These are phyloP conservation scores for Candida lessepsii DNA, from an alignment of 805 yeast genomes.

Conservation along the genomic window DNA sequence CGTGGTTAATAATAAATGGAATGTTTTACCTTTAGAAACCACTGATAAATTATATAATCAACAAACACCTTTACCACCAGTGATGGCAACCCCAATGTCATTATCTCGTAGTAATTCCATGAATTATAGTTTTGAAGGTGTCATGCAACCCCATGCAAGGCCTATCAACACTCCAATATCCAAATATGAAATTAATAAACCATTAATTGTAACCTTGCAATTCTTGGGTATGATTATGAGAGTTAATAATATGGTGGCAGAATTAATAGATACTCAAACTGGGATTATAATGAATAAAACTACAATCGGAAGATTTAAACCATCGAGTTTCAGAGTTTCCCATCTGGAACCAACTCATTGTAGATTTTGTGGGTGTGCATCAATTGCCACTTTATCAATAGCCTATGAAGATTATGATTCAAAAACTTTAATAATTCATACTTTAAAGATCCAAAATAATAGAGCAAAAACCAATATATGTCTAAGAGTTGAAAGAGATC, in stretches of 20 bases:
- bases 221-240: slow-evolving; percentile 74
- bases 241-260: slow-evolving; percentile 56
- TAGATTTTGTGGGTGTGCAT: slow-evolving; percentile 86
- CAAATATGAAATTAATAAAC: slow-evolving; percentile 24
- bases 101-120: slow-evolving; percentile 12
- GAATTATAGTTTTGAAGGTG: slow-evolving; percentile 14
- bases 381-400: slow-evolving; percentile 68
- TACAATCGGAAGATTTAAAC: slow-evolving; percentile 60
- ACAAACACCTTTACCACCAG: slow-evolving; percentile 6
- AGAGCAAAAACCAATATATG: slow-evolving; percentile 79
- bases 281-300: slow-evolving; percentile 67
- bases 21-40: slow-evolving; percentile 48
- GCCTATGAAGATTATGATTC: slow-evolving; percentile 64
- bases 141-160: background rate
- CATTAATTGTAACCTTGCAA: slow-evolving; percentile 53
- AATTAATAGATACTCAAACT: slow-evolving; percentile 73
- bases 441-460: slow-evolving; percentile 63
- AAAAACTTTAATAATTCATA: slow-evolving; percentile 64
- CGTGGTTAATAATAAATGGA: slow-evolving; percentile 66
- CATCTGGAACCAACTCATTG: slow-evolving; percentile 89
- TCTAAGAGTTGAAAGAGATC: slow-evolving; percentile 87
- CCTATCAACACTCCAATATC: slow-evolving; percentile 3
- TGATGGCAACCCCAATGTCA: slow-evolving; percentile 11
- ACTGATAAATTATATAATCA: slow-evolving; percentile 47
- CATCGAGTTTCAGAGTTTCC: slow-evolving; percentile 61